phyloP scores from a whole-genome alignment of 2,329 filamentous ascomycete species.

The Fusarium globosum region DNA sequence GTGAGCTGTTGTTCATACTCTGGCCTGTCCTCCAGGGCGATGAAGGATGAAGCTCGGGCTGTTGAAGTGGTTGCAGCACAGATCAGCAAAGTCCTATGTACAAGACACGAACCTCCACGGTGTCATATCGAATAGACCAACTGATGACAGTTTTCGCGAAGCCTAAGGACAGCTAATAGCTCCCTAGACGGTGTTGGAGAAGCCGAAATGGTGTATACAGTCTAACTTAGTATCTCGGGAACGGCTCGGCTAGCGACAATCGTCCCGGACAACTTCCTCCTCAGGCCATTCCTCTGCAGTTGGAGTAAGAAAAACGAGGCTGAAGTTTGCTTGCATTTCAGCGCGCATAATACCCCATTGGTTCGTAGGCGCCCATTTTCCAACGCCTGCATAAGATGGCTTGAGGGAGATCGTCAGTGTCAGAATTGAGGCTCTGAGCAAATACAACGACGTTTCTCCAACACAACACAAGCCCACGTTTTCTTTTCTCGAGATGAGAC shows the following conservation, averaged over 20 bases:
- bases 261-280: slow-evolving; percentile 68
- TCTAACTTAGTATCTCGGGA: slow-evolving; percentile 60
- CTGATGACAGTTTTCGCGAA: neutral
- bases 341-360: slow-evolving; percentile 70
- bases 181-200: slow-evolving; percentile 36
- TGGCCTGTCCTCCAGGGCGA: slow-evolving; percentile 67
- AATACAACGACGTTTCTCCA: slow-evolving; percentile 46
- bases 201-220: slow-evolving; percentile 63
- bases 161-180: neutral
- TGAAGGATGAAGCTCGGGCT: slow-evolving; percentile 61
- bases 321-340: slow-evolving; percentile 64
- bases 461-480: neutral
- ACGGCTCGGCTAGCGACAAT: slow-evolving; percentile 61
- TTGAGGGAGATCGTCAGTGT: slow-evolving; percentile 74
- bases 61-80: slow-evolving; percentile 62
- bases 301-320: slow-evolving; percentile 56
- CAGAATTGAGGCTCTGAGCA: slow-evolving; percentile 64
- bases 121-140: neutral
- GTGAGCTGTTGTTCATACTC: slow-evolving; percentile 60
- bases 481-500: neutral
- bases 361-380: slow-evolving; percentile 68
- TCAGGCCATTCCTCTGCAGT: slow-evolving; percentile 61
- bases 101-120: slow-evolving; percentile 56
- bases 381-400: slow-evolving; percentile 64
- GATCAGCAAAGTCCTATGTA: slow-evolving; percentile 46